These are phyloP conservation scores for Nematocida parisii DNA, from an alignment of 371 early-diverging fungal species.

Conservation along the genomic window DNA sequence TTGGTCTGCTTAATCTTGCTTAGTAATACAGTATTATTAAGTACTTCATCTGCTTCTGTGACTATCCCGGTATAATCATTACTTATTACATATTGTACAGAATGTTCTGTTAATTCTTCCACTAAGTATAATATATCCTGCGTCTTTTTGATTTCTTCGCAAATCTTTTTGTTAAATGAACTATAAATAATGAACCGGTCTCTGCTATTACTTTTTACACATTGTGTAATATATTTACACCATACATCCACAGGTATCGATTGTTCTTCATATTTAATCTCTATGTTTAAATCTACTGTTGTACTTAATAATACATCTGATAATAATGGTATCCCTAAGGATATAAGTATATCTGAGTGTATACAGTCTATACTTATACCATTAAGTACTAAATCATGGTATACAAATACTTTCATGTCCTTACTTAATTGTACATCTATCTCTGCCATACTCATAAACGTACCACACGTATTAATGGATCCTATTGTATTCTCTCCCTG, in stretches of 20 bases:
- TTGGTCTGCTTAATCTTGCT: not conserved
- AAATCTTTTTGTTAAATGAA: constrained; percentile 35
- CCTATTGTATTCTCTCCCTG: constrained; percentile 11
- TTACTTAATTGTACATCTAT: constrained; percentile 52
- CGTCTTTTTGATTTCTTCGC: constrained; percentile 1
- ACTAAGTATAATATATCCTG: constrained; percentile 9
- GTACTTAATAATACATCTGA: constrained; percentile 2
- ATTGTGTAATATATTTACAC: not conserved
- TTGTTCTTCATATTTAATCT: constrained; percentile 42
- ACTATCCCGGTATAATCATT: constrained; percentile 18
- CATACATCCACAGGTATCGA: not conserved
- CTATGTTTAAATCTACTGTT: constrained; percentile 36
- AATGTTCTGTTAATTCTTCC: constrained; percentile 37
- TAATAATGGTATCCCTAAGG: not conserved
- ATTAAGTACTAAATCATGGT: constrained; percentile 7
- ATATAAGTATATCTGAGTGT: not conserved
- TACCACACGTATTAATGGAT: not conserved
- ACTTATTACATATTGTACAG: not conserved
- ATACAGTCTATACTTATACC: not conserved
- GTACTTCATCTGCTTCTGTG: constrained; percentile 32
- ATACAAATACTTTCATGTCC: constrained; percentile 15
- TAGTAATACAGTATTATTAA: constrained; percentile 9
- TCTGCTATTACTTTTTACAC: not conserved
- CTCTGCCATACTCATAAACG: constrained; percentile 31
- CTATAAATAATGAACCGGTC: constrained; percentile 26